These are phyloP conservation scores for Penicillium argentinense DNA, from an alignment of 495 filamentous ascomycete genomes.

Conservation along the genomic window DNA sequence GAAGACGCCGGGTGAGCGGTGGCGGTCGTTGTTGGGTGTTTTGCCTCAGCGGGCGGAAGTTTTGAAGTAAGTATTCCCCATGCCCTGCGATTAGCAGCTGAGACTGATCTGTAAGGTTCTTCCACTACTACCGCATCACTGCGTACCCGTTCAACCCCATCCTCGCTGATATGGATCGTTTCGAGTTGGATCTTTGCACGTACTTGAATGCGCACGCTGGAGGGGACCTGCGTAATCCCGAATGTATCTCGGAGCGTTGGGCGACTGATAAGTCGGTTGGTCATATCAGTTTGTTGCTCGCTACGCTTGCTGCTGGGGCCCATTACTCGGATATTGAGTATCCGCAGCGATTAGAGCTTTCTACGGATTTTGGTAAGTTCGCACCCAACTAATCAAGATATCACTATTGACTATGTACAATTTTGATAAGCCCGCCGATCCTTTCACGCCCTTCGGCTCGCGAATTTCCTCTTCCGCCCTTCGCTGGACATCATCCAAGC, in stretches of 20 bases:
- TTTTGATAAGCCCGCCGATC: conserved; percentile 33
- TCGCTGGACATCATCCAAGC: conserved; percentile 43
- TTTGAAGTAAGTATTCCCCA: conserved; percentile 24
- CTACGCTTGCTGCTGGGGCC: conserved; percentile 50
- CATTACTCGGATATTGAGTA: conserved; percentile 49
- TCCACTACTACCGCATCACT: conserved; percentile 48
- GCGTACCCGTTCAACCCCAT: conserved; percentile 54
- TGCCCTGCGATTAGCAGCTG: no score
- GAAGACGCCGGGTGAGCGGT: conserved; percentile 29
- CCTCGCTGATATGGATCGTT: conserved; percentile 44
- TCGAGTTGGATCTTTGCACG: conserved; percentile 46
- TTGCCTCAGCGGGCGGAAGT: conserved; percentile 33
- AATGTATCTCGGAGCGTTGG: conserved; percentile 30
- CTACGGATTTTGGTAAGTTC: conserved; percentile 35
- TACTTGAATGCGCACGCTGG: conserved; percentile 44
- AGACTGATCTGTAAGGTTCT: conserved; percentile 34
- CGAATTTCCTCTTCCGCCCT: conserved; percentile 48
- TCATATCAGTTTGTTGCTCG: conserved; percentile 45
- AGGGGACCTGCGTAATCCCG: conserved; percentile 21
- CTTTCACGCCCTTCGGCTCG: conserved; percentile 41
- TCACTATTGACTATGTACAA: no score
- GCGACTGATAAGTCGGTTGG: conserved; percentile 32
- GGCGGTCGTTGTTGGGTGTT: conserved; percentile 28
- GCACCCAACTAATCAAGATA: neutral
- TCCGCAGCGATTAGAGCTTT: conserved; percentile 26